phyloP scores from a whole-genome alignment of 2,329 filamentous ascomycete genomes.

The Cladosporium cucumerinum region DNA sequence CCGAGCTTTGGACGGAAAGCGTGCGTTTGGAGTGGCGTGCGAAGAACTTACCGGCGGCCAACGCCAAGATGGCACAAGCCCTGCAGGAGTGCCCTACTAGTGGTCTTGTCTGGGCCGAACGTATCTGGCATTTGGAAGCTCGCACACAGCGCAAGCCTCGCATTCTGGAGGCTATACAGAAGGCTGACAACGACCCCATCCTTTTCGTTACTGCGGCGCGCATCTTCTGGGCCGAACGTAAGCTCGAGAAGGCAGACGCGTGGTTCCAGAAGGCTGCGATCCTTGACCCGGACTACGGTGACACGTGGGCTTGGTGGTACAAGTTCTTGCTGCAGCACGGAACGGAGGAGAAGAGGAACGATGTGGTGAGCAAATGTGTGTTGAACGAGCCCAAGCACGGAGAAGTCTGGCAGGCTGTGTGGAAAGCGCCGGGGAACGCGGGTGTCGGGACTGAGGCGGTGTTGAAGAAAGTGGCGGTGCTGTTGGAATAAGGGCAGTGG shows the following conservation, averaged over 20 bases:
- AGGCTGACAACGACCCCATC: conserved; percentile 86
- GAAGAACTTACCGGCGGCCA: conserved; percentile 77
- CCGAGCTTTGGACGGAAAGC: conserved; percentile 88
- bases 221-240: conserved; percentile 93
- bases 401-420: conserved; percentile 82
- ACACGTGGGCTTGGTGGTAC: conserved; percentile 98
- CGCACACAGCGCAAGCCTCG: conserved; percentile 90
- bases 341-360: conserved; percentile 84
- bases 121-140: conserved; percentile 89
- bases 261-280: conserved; percentile 98
- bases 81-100: conserved; percentile 86
- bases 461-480: conserved; percentile 69
- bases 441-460: conserved; percentile 74
- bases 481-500: conserved; percentile 41
- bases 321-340: conserved; percentile 91
- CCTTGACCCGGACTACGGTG: conserved; percentile 79
- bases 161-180: conserved; percentile 91
- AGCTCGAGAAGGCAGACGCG: conserved; percentile 86
- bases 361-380: conserved; percentile 77
- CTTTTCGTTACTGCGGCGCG: conserved; percentile 89
- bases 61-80: conserved; percentile 88
- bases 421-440: conserved; percentile 82
- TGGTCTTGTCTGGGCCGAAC: conserved; percentile 87
- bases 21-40: conserved; percentile 87
- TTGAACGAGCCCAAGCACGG: conserved; percentile 86